Conservation (phyloP, 345 rosid species). For the Bruguiera gymnorhiza region DNA sequence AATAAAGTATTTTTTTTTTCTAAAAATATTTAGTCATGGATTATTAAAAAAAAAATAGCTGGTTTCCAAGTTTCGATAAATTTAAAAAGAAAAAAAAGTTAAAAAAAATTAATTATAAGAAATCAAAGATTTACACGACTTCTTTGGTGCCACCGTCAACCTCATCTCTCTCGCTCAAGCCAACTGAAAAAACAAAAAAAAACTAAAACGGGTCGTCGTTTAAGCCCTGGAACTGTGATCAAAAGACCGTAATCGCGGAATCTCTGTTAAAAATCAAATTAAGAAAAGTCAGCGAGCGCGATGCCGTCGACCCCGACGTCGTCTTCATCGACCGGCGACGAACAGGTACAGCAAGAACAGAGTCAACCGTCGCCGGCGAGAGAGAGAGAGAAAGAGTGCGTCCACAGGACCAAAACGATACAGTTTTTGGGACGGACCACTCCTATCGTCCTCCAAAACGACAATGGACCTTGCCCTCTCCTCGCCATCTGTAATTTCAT, state of each 20-base stretch:
- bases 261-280: too few relatives aligned
- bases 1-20: too few relatives aligned
- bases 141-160: background rate
- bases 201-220: too few relatives aligned
- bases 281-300: constrained; percentile 6
- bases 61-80: background rate
- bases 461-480: constrained; percentile 98
- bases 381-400: constrained; percentile 42
- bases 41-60: background rate
- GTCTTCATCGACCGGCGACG: constrained; percentile 1
- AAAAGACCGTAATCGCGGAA: too few relatives aligned
- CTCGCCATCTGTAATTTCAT: constrained; percentile 78
- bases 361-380: constrained; percentile 2
- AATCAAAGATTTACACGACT: background rate
- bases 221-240: too few relatives aligned
- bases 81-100: background rate
- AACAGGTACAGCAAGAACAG: constrained; percentile 5
- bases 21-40: too few relatives aligned
- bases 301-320: background rate
- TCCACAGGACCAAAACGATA: constrained; percentile 72
- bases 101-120: background rate
- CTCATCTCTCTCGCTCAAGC: background rate
- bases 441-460: constrained; percentile 90
- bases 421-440: constrained; percentile 83
- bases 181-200: too few relatives aligned